Base-by-base conservation (phyloP, 495 filamentous ascomycete species). In the Aspergillus diversus region DNA sequence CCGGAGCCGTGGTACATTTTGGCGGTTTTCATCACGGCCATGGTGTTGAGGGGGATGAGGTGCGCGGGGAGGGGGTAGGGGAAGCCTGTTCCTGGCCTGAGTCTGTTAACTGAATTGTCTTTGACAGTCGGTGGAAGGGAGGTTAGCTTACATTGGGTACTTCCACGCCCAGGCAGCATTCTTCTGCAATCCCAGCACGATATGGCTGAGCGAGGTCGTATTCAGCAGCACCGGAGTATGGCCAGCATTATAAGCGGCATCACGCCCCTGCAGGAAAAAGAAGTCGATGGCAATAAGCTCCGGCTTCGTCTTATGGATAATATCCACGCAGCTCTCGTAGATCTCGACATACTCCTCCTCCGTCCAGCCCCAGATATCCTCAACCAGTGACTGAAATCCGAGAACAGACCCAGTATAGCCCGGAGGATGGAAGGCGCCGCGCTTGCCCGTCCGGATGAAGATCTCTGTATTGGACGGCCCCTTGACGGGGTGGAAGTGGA, bases 271-370 rank as follows among this genome's bases (percentile, higher is more conserved):
- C 13, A 78, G 73, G 37, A 87, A 78, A 13, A 81, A 75, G 5
- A 82, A 81, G 61, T 86, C 82, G 47, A 80, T 73, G 8, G 81
- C 80, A 8, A 82, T 72, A 13, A 84, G 61, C 12, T 72, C 66
- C 4, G 84, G 81, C 16, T 75, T 59, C 0, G 81, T 63, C 0
- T 73, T 59, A 3, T 72, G 57, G 35, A 85, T 64, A 17, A 84
- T 80, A 27, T 76, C 75, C 5, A 81, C 33, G 47, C 78, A 77
- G 50, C 75, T 77, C 52, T 72, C 62, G 54, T 81, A 81, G 13
- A 82, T 77, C n/a, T 73, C 66, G 0, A 80, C 73, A 60, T 84
- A 86, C 55, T 84, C 82, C 0, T 73, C 69, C 2, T 77, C 80
- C 1, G 71, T 77, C 82, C 82, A 86, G 13, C 69, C 70, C 60